Percentiles rank a stretch among this genome's conserved stretches.
phyloP scores from a whole-genome alignment of 306 rosid species.

The Trifolium dubium region DNA sequence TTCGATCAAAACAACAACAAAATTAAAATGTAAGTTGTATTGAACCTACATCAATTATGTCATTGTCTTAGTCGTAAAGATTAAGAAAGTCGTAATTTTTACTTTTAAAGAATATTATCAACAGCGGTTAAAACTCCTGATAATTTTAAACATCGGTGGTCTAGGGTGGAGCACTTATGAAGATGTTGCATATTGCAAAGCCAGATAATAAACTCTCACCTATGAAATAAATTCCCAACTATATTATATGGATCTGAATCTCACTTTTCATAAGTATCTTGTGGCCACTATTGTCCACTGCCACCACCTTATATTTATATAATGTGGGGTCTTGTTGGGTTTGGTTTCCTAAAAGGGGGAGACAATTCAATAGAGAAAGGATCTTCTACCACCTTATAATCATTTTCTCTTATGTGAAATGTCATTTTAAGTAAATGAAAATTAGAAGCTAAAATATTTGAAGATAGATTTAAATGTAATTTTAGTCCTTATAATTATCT shows the following conservation, averaged over 20 bases:
- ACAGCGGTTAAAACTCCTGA: too few species aligned
- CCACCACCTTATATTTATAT: conserved; percentile 34
- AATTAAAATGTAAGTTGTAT: too few species aligned
- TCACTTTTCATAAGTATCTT: conserved; percentile 29
- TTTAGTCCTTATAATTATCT: too few species aligned
- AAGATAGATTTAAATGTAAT: not conserved
- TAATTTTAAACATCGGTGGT: too few species aligned
- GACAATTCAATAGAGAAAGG: conserved; percentile 40
- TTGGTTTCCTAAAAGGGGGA: conserved; percentile 32
- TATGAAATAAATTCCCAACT: not conserved
- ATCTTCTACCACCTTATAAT: conserved; percentile 33
- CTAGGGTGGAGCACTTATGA: too few species aligned
- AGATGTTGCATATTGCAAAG: too few species aligned
- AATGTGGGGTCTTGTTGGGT: conserved; percentile 27
- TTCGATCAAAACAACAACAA: too few species aligned
- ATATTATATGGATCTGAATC: conserved; percentile 27
- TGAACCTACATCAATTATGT: too few species aligned
- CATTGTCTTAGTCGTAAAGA: too few species aligned
- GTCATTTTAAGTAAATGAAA: conserved; percentile 24
- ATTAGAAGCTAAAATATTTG: not conserved
- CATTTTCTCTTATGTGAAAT: conserved; percentile 25
- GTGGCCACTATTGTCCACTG: conserved; percentile 27
- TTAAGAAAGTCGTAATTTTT: too few species aligned
- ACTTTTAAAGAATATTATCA: too few species aligned
- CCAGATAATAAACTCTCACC: not conserved